Evolutionary conservation across 2,329 filamentous ascomycete genomes (phyloP).

Genomic region (Phaeosphaeriaceae sp.): DNA sequence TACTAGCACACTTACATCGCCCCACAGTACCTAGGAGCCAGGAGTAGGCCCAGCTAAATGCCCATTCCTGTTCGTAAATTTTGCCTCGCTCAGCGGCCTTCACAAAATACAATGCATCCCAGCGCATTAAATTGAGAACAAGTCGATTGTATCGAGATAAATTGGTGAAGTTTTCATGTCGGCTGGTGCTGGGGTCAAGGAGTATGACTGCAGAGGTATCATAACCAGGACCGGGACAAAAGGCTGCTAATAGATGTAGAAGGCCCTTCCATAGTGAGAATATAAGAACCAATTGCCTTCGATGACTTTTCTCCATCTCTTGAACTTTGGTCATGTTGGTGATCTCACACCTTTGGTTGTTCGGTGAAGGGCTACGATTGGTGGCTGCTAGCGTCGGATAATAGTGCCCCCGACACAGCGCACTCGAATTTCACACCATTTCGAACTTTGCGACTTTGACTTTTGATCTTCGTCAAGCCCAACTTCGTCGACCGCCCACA

Average conservation of each 20-base stretch:
- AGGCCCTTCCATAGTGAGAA: slow-evolving; percentile 72
- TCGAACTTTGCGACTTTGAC: slow-evolving; percentile 12
- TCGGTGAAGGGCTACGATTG: slow-evolving; percentile 5
- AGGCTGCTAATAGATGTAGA: slow-evolving; percentile 65
- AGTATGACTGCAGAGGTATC: slow-evolving; percentile 75
- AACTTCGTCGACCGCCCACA: slow-evolving; percentile 43
- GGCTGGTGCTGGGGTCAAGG: slow-evolving; percentile 40
- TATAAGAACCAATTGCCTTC: slow-evolving; percentile 25
- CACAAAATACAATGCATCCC: slow-evolving; percentile 82
- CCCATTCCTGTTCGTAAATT: slow-evolving; percentile 83
- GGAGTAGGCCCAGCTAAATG: slow-evolving; percentile 69
- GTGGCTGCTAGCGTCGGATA: slow-evolving; percentile 22
- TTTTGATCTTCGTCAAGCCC: slow-evolving; percentile 35
- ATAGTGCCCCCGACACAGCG: slow-evolving; percentile 13
- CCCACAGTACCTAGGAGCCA: slow-evolving; percentile 51
- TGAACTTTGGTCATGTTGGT: slow-evolving; percentile 1
- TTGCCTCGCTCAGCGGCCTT: slow-evolving; percentile 68
- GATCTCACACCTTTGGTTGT: background rate
- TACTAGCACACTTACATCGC: slow-evolving; percentile 48
- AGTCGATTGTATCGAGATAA: slow-evolving; percentile 45
- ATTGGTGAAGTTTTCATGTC: slow-evolving; percentile 24
- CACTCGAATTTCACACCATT: slow-evolving; percentile 29
- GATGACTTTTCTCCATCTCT: background rate
- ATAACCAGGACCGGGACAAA: slow-evolving; percentile 69
- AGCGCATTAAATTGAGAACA: slow-evolving; percentile 68